Evolutionary conservation across 495 filamentous ascomycete species (phyloP), one percentile per base, ranked within the genome.

Genomic region (Lophium mytilinum): DNA sequence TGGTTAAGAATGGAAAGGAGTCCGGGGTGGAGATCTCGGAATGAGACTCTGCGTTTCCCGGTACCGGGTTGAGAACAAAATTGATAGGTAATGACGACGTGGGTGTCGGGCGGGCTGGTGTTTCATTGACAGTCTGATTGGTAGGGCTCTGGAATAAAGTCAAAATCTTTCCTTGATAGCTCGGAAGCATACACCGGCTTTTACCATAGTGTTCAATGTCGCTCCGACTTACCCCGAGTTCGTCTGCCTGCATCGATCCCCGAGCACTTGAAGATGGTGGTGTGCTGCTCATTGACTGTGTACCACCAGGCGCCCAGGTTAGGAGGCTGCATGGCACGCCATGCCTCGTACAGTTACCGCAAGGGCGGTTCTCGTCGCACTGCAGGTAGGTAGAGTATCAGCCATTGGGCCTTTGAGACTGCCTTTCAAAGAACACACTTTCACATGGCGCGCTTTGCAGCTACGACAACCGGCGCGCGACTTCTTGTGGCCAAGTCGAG

Each of bases 381-480:
- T 63, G n/a, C 19, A 18, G 10, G 37, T n/a, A 11, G 33, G 19
- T 2, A 40, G 24, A 33, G 21, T 11, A 30, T 51, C 53, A 56
- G 46, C 37, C 15, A 18, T 17, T n/a, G 12, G 46, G 46, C 18
- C 5, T 4, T 10, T 2, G 1, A 42, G 14, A 14, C 40, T 8
- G 40, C 4, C 40, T n/a, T 42, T n/a, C 2, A 42, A 18, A 42
- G 14, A 42, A 35, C 61, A 51, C 17, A 61, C 61, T 42, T 64
- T 64, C 1, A 64, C 61, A 39, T 64, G 61, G 24, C 61, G 49
- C 8, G 61, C 41, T 54, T 64, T 64, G 57, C 61, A 64, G 36
- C 61, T 57, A 7, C 36, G 12, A 17, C 61, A 64, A 18, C 61
- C 61, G 36, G 60, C 61, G 14, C 61, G 50, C n/a, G 57, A 61